Percentiles rank a stretch among this genome's conserved stretches.
Evolutionary conservation across 192 early-diverging fungal species (phyloP).

Genomic region (Powellomyces hirtus): DNA sequence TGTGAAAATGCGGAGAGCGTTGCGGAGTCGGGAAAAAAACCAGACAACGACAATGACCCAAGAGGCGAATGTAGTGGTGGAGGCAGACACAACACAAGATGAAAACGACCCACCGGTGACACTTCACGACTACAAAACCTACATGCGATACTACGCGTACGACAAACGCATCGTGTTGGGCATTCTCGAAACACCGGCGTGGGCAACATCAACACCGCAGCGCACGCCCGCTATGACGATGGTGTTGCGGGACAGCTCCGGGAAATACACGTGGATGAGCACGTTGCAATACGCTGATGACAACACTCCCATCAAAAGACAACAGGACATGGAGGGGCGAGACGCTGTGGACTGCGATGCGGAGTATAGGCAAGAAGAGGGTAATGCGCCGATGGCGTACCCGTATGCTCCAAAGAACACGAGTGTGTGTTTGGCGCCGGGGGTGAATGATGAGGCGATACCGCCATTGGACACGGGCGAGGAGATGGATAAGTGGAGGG

Average conservation of each 20-base stretch:
- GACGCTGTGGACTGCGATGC: neutral
- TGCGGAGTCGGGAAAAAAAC: neutral
- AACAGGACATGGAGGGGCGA: too few relatives aligned
- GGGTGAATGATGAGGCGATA: slow-evolving; percentile 34
- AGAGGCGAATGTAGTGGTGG: neutral
- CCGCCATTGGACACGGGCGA: slow-evolving; percentile 21
- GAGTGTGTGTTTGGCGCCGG: slow-evolving; percentile 3
- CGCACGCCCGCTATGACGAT: slow-evolving; percentile 52
- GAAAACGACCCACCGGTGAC: neutral
- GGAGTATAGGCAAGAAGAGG: neutral
- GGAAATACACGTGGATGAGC: slow-evolving; percentile 69
- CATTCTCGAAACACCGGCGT: slow-evolving; percentile 58
- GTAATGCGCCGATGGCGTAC: neutral
- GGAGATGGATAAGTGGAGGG: slow-evolving; percentile 7
- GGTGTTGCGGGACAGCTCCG: slow-evolving; percentile 66
- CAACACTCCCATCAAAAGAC: too few relatives aligned
- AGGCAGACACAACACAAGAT: neutral
- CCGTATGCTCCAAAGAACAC: slow-evolving; percentile 29
- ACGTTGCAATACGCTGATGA: slow-evolving; percentile 51
- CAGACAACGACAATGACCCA: neutral
- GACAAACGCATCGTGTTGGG: slow-evolving; percentile 68
- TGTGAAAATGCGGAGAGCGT: slow-evolving; percentile 1
- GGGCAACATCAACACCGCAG: slow-evolving; percentile 18
- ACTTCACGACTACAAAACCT: slow-evolving; percentile 29
- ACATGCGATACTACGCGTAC: slow-evolving; percentile 66